These are phyloP conservation scores for Ilex aquifolium DNA, from an alignment of 257 asterid genomes.

Conservation along the genomic window DNA sequence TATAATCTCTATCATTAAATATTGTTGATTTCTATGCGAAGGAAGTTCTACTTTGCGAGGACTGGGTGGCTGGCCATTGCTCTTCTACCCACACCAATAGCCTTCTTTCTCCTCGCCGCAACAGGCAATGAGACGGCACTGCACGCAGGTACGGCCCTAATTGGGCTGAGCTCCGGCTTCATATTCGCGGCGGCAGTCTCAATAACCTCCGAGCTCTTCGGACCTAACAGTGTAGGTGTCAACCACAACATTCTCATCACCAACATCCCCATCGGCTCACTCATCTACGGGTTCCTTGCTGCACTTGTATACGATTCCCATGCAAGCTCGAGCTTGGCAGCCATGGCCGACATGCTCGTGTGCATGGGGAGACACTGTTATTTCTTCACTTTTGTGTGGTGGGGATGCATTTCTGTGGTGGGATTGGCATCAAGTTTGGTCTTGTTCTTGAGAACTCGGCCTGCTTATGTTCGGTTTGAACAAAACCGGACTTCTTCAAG, in stretches of 20 bases:
- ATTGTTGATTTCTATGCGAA: conserved; percentile 18
- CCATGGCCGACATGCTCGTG: conserved; percentile 31
- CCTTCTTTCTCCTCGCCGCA: conserved; percentile 48
- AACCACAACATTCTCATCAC: conserved; percentile 91
- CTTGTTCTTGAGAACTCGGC: conserved; percentile 61
- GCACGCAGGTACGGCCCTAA: conserved; percentile 63
- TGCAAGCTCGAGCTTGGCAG: conserved; percentile 14
- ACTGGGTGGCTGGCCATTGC: conserved; percentile 87
- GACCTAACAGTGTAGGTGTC: conserved; percentile 66
- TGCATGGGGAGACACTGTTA: conserved; percentile 88
- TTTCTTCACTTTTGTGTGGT: conserved; percentile 59
- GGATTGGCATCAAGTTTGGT: conserved; percentile 57
- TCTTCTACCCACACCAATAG: conserved; percentile 63
- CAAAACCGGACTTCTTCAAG: conserved; percentile 27
- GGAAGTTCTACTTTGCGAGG: conserved; percentile 66
- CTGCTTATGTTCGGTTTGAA: conserved; percentile 56
- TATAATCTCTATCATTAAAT: no score
- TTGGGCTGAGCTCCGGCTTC: conserved; percentile 93
- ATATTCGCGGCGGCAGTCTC: conserved; percentile 88
- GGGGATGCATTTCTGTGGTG: conserved; percentile 81
- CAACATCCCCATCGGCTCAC: conserved; percentile 85
- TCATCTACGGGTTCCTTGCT: conserved; percentile 67
- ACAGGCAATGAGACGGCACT: conserved; percentile 42
- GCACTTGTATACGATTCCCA: conserved; percentile 63
- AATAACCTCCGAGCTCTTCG: conserved; percentile 86